Percentiles rank a stretch among this genome's conserved stretches.
Conservation (phyloP, 1,139 yeast genomes). For the Kluyveromyces sp. region DNA sequence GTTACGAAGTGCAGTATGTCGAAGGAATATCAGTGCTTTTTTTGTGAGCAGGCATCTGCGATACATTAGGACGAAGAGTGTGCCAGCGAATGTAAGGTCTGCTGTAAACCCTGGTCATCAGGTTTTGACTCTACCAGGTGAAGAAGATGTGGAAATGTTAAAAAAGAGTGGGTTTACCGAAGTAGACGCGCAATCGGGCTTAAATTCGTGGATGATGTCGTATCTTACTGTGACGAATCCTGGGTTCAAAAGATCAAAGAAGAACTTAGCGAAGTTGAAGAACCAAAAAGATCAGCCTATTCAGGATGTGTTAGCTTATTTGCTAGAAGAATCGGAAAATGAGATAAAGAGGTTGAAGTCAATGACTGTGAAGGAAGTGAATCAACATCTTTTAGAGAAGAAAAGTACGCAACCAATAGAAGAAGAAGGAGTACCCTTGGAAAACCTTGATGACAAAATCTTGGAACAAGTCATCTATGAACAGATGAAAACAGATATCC, state of each 20-base stretch:
- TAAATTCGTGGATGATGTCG: constrained; percentile 15
- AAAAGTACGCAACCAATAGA: background rate
- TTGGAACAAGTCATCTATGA: constrained; percentile 8
- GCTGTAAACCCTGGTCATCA: background rate
- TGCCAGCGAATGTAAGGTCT: background rate
- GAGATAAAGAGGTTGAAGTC: constrained; percentile 18
- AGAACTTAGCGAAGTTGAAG: constrained; percentile 14
- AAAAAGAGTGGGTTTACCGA: constrained; percentile 14
- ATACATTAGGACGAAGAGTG: background rate
- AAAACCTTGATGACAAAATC: constrained; percentile 5
- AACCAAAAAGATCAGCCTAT: constrained; percentile 9
- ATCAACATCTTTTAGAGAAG: background rate
- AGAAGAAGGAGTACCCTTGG: background rate
- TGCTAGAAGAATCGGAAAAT: constrained; percentile 18
- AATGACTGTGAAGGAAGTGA: constrained; percentile 11
- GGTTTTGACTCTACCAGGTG: background rate
- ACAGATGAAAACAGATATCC: constrained; percentile 5
- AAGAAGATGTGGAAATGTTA: constrained; percentile 4
- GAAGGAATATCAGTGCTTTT: background rate
- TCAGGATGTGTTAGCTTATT: constrained; percentile 15
- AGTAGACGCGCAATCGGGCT: constrained; percentile 8
- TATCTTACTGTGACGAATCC: constrained; percentile 17
- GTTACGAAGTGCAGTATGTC: background rate
- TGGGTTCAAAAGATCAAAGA: constrained; percentile 18
- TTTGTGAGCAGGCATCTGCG: background rate